These are phyloP conservation scores for Fusarium torulosum DNA, from an alignment of 2,329 filamentous ascomycete species.

Conservation along the genomic window DNA sequence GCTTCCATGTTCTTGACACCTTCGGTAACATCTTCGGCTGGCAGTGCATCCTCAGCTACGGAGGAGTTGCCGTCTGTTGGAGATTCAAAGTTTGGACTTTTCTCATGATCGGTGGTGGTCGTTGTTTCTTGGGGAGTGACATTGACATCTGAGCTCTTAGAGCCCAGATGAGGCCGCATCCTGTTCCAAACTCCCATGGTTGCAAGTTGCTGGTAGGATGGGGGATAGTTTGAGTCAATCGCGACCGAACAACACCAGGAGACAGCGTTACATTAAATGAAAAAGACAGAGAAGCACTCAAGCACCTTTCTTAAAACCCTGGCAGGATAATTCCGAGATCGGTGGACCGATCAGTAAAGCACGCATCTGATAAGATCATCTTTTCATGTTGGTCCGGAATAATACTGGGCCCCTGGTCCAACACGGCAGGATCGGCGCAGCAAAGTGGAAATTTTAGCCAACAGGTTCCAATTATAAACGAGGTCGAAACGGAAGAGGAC, in stretches of 20 bases:
- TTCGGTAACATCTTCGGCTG: slow-evolving; percentile 31
- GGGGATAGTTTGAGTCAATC: neutral
- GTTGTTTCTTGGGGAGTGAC: slow-evolving; percentile 5
- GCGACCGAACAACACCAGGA: neutral
- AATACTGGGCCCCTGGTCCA: neutral
- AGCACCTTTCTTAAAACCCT: neutral
- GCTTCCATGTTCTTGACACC: slow-evolving; percentile 39
- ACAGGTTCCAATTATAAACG: slow-evolving; percentile 2
- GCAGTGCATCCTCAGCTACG: neutral
- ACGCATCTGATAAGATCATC: slow-evolving; percentile 45
- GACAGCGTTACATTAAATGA: slow-evolving; percentile 1
- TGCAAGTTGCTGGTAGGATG: neutral
- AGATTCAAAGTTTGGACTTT: neutral
- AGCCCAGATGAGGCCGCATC: neutral
- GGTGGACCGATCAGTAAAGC: slow-evolving; percentile 22
- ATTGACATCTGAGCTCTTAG: slow-evolving; percentile 16
- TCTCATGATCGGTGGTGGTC: slow-evolving; percentile 14
- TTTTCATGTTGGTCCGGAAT: slow-evolving; percentile 21
- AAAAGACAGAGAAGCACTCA: neutral
- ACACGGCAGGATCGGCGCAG: slow-evolving; percentile 36
- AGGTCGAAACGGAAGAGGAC: slow-evolving; percentile 1
- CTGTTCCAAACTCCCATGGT: slow-evolving; percentile 16
- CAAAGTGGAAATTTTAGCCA: slow-evolving; percentile 17
- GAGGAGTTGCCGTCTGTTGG: slow-evolving; percentile 22
- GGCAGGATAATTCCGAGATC: slow-evolving; percentile 7